Conservation (phyloP, 129 eudicot genomes). For the Pseudognaphalium luteoalbum region DNA sequence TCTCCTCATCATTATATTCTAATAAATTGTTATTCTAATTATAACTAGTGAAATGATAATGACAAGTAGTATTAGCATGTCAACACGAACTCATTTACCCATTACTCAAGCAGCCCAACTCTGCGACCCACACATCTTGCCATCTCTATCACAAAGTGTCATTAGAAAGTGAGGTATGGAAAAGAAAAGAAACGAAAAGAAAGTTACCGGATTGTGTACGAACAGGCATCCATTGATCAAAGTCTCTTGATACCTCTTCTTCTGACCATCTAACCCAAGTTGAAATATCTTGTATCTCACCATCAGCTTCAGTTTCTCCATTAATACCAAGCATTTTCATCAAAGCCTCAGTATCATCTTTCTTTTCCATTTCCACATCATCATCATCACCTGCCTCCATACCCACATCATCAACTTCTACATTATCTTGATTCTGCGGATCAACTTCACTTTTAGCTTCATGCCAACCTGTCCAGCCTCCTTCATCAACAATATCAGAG, state of each 20-base stretch:
- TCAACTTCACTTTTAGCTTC: conserved; percentile 48
- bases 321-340: conserved; percentile 85
- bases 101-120: not conserved
- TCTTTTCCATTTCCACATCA: conserved; percentile 45
- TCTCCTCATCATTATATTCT: conserved; percentile 12
- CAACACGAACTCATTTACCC: not conserved
- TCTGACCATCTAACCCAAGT: conserved; percentile 90
- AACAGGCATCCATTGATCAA: conserved; percentile 85
- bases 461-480: conserved; percentile 98
- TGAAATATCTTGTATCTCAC: conserved; percentile 58
- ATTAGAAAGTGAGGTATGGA: conserved; percentile 12
- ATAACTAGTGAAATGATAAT: not conserved
- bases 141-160: conserved; percentile 13
- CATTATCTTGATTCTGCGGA: conserved; percentile 23
- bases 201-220: conserved; percentile 56
- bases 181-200: conserved; percentile 9
- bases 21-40: not conserved
- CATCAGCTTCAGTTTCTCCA: conserved; percentile 65
- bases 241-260: conserved; percentile 72
- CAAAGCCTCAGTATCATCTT: conserved; percentile 74
- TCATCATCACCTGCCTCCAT: conserved; percentile 47
- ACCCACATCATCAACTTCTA: conserved; percentile 35
- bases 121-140: not conserved
- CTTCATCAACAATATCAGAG: conserved; percentile 52
- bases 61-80: not conserved